Evolutionary conservation across 345 rosid species (phyloP).

Genomic region (Conringia planisiliqua): DNA sequence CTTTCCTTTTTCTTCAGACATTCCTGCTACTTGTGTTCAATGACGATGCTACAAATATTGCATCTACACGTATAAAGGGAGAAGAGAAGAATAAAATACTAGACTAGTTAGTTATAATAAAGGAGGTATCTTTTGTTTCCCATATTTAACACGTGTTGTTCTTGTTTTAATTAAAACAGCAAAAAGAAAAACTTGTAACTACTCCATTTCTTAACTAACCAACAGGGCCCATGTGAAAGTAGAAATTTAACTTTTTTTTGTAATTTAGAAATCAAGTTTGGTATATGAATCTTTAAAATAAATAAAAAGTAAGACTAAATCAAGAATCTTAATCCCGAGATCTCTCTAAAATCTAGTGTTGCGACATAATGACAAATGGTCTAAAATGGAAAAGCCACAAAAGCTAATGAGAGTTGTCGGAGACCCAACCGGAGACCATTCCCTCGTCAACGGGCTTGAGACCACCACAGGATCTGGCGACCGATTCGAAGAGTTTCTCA

Average conservation of each 20-base stretch:
- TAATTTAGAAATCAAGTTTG: background rate
- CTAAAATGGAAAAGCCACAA: background rate
- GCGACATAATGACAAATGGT: background rate
- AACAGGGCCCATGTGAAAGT: background rate
- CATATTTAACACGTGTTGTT: background rate
- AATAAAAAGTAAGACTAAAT: background rate
- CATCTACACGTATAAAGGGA: too few relatives aligned
- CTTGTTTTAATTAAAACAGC: background rate
- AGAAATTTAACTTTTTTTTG: background rate
- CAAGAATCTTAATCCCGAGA: background rate
- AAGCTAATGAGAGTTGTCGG: slow-evolving; percentile 49
- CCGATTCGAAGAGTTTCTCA: slow-evolving; percentile 81
- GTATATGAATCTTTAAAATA: too few relatives aligned
- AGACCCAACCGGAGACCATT: slow-evolving; percentile 67
- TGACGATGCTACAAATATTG: too few relatives aligned
- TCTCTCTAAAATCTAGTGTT: background rate
- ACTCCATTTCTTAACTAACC: background rate
- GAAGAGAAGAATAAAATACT: too few relatives aligned
- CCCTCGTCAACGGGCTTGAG: slow-evolving; percentile 76
- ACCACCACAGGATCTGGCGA: slow-evolving; percentile 72
- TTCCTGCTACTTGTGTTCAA: background rate
- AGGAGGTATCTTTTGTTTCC: background rate
- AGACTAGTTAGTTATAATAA: background rate
- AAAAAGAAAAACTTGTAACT: background rate
- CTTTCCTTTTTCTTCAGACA: background rate